phyloP scores from a whole-genome alignment of 352 stramenopile genomes.

The Thalassiosira hispida region DNA sequence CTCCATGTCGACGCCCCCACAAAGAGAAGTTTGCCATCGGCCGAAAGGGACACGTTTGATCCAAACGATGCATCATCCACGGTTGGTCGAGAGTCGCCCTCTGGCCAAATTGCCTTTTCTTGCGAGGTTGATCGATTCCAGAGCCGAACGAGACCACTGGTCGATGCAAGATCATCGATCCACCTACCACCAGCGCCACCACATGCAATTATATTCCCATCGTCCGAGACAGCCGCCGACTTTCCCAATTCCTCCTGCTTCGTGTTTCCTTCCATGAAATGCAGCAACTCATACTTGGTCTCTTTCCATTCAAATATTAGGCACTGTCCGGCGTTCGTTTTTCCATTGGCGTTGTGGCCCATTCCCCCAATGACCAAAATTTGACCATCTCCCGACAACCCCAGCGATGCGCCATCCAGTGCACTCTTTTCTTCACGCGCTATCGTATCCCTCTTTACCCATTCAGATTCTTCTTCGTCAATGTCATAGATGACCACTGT shows the following conservation, averaged over 20 bases:
- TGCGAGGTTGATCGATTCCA: conserved; percentile 30
- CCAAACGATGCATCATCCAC: not conserved
- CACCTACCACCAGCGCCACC: conserved; percentile 19
- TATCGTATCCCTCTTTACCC: not conserved
- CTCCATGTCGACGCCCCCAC: conserved; percentile 12
- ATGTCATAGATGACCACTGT: conserved; percentile 23
- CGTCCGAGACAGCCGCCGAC: conserved; percentile 26
- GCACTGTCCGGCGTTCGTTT: conserved; percentile 14
- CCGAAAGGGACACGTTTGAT: not conserved
- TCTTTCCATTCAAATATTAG: conserved; percentile 14
- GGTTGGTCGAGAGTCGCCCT: not conserved
- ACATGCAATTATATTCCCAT: conserved; percentile 38
- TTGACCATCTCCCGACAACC: conserved; percentile 38
- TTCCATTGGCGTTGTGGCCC: conserved; percentile 10
- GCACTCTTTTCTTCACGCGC: not conserved
- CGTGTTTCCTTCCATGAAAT: conserved; percentile 16
- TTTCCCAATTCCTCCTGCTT: conserved; percentile 31
- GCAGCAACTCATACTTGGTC: conserved; percentile 20
- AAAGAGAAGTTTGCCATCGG: not conserved
- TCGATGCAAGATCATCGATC: not conserved
- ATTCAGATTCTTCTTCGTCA: conserved; percentile 13
- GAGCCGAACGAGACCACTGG: conserved; percentile 26
- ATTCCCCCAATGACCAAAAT: conserved; percentile 34
- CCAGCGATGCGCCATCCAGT: conserved; percentile 28
- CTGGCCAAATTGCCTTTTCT: conserved; percentile 34